These are phyloP conservation scores for Eucalyptus regnans DNA, from an alignment of 345 rosid genomes.

Conservation along the genomic window DNA sequence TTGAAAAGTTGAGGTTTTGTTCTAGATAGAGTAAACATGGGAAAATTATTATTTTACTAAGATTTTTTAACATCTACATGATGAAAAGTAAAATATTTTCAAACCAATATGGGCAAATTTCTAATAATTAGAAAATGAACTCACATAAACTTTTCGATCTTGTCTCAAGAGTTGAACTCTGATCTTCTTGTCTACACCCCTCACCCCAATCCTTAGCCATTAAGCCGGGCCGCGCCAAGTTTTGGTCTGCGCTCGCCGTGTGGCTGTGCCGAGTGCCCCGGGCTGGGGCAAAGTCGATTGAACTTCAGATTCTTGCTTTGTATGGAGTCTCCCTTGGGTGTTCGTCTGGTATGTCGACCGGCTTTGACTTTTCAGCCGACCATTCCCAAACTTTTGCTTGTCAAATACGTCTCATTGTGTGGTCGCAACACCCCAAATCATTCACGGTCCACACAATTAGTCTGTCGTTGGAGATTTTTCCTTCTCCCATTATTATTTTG, in stretches of 20 bases:
- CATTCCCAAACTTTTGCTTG: too few relatives aligned
- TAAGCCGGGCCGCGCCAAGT: not conserved
- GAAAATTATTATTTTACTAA: too few relatives aligned
- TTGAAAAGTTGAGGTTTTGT: too few relatives aligned
- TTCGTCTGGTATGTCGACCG: not conserved
- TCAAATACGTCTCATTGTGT: too few relatives aligned
- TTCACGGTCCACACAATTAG: not conserved
- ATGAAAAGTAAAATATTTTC: too few relatives aligned
- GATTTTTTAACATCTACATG: not conserved
- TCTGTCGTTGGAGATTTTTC: not conserved
- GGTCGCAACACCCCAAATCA: too few relatives aligned
- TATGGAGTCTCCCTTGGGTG: not conserved
- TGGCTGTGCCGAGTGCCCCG: fast-evolving
- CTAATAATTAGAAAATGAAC: too few relatives aligned
- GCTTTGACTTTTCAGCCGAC: not conserved
- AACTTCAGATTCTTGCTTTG: too few relatives aligned
- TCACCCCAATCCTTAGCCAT: not conserved
- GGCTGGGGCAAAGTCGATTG: not conserved
- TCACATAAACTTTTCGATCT: not conserved
- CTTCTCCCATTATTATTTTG: not conserved
- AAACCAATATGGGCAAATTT: not conserved
- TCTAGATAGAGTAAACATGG: not conserved
- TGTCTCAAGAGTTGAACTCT: not conserved
- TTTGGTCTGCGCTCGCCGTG: not conserved
- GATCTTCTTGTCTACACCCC: not conserved